These are phyloP conservation scores for Coniosporium uncinatum DNA, from an alignment of 2,329 filamentous ascomycete species.

Conservation along the genomic window DNA sequence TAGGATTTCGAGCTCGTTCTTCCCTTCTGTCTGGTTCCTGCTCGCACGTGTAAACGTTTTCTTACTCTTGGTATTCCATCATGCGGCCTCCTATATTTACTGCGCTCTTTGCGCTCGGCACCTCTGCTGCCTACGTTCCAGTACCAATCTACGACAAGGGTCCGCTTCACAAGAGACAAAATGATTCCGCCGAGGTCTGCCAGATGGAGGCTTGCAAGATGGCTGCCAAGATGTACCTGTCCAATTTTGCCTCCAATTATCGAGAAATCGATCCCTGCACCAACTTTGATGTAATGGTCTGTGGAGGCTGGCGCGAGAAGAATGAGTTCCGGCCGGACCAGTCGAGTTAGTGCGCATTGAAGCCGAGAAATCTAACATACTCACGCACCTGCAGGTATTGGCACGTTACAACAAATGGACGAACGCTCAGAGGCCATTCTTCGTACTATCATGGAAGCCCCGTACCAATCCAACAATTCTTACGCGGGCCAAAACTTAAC, in stretches of 20 bases:
- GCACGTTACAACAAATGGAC: slow-evolving; percentile 1
- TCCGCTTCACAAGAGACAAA: too few species aligned
- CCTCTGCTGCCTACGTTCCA: too few species aligned
- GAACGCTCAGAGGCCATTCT: slow-evolving; percentile 1
- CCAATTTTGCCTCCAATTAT: slow-evolving; percentile 34
- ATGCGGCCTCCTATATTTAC: too few species aligned
- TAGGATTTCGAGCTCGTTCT: too few species aligned
- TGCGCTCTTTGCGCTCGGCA: too few species aligned
- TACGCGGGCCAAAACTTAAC: background rate
- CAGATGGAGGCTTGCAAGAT: background rate
- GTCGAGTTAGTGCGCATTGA: slow-evolving; percentile 1
- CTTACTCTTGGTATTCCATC: too few species aligned
- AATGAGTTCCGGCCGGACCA: slow-evolving; percentile 63
- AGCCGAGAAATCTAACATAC: background rate
- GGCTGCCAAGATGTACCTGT: background rate
- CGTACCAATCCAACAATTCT: slow-evolving; percentile 2
- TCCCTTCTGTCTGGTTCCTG: too few species aligned
- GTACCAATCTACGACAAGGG: too few species aligned
- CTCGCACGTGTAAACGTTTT: too few species aligned
- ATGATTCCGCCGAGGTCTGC: too few species aligned
- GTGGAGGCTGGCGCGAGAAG: slow-evolving; percentile 58
- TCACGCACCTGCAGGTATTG: background rate
- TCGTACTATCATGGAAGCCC: slow-evolving; percentile 4
- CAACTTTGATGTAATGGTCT: slow-evolving; percentile 64
- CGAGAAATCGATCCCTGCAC: slow-evolving; percentile 59